Conservation (phyloP, 2,329 filamentous ascomycete genomes). For the Verticillium longisporum region DNA sequence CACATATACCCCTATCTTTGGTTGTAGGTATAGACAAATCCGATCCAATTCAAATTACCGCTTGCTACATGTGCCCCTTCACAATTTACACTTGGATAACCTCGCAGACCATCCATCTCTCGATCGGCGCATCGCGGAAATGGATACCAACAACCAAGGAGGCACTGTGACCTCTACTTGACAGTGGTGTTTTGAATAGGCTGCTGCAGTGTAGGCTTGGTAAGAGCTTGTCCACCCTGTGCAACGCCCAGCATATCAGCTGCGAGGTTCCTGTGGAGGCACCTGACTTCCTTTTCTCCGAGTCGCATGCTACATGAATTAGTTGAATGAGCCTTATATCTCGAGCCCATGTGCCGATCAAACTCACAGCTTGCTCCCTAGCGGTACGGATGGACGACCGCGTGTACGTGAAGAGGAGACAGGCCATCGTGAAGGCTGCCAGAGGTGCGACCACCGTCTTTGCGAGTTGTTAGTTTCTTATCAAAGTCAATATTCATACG, state of each 20-base stretch:
- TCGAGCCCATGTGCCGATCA: background rate
- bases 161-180: no score
- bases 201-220: no score
- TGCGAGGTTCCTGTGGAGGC: background rate
- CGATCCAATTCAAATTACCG: slow-evolving; percentile 16
- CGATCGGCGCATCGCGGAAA: no score
- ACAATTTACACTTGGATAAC: background rate
- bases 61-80: slow-evolving; percentile 6
- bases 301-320: background rate
- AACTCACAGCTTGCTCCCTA: slow-evolving; percentile 24
- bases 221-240: no score
- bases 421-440: slow-evolving; percentile 48
- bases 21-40: slow-evolving; percentile 27
- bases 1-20: slow-evolving; percentile 26
- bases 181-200: no score
- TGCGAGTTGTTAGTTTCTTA: background rate
- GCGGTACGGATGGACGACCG: slow-evolving; percentile 32
- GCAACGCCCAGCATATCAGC: background rate
- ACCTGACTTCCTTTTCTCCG: background rate
- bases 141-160: no score
- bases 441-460: slow-evolving; percentile 41
- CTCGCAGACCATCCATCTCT: no score
- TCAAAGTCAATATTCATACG: background rate
- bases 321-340: background rate
- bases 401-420: slow-evolving; percentile 40